phyloP scores from a whole-genome alignment of 106 monocot species.

The Hemerocallis citrina region DNA sequence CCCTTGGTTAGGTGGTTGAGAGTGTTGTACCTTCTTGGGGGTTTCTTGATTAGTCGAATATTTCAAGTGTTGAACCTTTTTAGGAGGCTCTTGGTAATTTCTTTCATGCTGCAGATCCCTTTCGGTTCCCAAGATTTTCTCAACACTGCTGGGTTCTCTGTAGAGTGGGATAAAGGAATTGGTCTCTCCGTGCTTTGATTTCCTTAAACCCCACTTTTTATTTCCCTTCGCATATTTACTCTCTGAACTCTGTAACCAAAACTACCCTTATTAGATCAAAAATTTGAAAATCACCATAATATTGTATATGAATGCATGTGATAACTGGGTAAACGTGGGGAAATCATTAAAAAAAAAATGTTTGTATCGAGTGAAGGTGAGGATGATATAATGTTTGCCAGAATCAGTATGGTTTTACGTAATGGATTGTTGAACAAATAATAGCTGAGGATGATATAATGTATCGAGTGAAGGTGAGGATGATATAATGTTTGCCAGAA shows the following conservation, averaged over 20 bases:
- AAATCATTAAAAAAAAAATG: too few relatives aligned
- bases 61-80: conserved; percentile 1
- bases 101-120: conserved; percentile 27
- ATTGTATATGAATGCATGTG: background rate
- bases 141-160: conserved; percentile 76
- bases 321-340: too few relatives aligned
- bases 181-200: conserved; percentile 31
- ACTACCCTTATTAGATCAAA: background rate
- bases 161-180: conserved; percentile 51
- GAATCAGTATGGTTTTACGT: too few relatives aligned
- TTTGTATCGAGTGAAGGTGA: too few relatives aligned
- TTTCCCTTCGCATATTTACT: conserved; percentile 36
- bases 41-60: background rate
- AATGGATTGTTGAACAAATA: too few relatives aligned
- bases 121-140: conserved; percentile 68
- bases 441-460: too few relatives aligned
- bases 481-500: too few relatives aligned
- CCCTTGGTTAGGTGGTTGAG: background rate
- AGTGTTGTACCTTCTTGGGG: conserved; percentile 10
- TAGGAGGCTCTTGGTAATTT: conserved; percentile 7
- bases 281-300: background rate
- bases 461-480: too few relatives aligned
- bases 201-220: conserved; percentile 40
- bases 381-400: too few relatives aligned
- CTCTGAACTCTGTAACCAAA: conserved; percentile 19